These are phyloP conservation scores for Globisporangium canariense DNA, from an alignment of 352 stramenopile species.

Conservation along the genomic window DNA sequence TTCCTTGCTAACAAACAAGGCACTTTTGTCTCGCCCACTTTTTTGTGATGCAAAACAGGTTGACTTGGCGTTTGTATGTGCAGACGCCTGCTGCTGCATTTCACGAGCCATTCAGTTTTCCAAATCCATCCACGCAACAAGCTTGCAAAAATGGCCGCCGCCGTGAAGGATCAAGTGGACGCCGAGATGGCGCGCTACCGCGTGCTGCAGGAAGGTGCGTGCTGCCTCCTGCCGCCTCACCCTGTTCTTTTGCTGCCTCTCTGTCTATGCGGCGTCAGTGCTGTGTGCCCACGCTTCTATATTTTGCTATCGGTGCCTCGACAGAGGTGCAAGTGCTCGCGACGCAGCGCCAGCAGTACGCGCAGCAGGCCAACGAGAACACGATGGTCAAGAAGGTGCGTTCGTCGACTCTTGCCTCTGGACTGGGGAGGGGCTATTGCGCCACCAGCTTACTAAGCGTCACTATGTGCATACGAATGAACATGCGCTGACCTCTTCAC, in stretches of 20 bases:
- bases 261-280: background rate
- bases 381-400: conserved; percentile 92
- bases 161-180: conserved; percentile 78
- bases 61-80: too few species aligned
- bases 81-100: too few species aligned
- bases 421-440: background rate
- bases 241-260: background rate
- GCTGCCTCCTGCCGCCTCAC: background rate
- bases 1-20: too few species aligned
- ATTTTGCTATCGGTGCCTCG: too few species aligned
- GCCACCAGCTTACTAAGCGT: background rate
- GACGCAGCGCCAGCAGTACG: conserved; percentile 87
- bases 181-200: conserved; percentile 90
- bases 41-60: too few species aligned
- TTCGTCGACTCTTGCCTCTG: background rate
- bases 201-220: conserved; percentile 86
- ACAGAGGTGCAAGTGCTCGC: conserved; percentile 80
- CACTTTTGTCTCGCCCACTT: too few species aligned
- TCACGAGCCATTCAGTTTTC: conserved; percentile 4
- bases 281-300: background rate
- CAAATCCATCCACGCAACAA: conserved; percentile 16
- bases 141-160: conserved; percentile 22
- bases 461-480: background rate
- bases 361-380: conserved; percentile 95
- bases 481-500: background rate